phyloP scores from a whole-genome alignment of 202 grass and related monocot species.

The Alloteropsis angusta region DNA sequence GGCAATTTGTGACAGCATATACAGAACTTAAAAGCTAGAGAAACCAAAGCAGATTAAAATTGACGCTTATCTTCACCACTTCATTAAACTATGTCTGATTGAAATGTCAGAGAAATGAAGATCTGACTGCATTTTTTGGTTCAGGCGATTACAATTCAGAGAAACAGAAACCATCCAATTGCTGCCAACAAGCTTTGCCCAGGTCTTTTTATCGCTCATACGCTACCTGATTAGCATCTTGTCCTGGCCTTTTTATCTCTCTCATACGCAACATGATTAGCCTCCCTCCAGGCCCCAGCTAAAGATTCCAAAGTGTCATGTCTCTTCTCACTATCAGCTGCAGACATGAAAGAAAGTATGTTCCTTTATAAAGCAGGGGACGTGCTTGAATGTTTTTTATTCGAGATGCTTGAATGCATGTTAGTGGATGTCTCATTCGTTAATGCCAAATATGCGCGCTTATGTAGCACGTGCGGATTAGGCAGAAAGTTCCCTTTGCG shows the following conservation, averaged over 20 bases:
- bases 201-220: neutral
- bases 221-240: neutral
- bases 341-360: constrained; percentile 1
- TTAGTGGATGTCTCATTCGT: neutral
- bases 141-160: neutral
- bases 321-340: constrained; percentile 15
- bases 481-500: neutral
- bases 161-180: neutral
- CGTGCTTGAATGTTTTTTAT: neutral
- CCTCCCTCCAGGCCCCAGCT: constrained; percentile 26
- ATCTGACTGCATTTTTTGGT: constrained; percentile 10
- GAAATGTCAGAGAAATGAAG: neutral
- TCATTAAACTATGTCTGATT: neutral
- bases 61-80: neutral
- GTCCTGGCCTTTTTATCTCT: neutral
- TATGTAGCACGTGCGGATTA: neutral
- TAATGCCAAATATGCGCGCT: neutral
- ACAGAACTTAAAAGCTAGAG: neutral
- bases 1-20: neutral
- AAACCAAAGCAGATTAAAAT: constrained; percentile 4
- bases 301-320: constrained; percentile 25
- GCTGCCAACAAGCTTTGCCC: neutral
- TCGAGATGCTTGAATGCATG: too few species aligned
- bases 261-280: neutral
- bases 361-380: constrained; percentile 10